A percentile compares a stretch with the other conserved stretches of the same genome.
Conservation (phyloP, 73 alveolate genomes). For the Stentor coeruleus region DNA sequence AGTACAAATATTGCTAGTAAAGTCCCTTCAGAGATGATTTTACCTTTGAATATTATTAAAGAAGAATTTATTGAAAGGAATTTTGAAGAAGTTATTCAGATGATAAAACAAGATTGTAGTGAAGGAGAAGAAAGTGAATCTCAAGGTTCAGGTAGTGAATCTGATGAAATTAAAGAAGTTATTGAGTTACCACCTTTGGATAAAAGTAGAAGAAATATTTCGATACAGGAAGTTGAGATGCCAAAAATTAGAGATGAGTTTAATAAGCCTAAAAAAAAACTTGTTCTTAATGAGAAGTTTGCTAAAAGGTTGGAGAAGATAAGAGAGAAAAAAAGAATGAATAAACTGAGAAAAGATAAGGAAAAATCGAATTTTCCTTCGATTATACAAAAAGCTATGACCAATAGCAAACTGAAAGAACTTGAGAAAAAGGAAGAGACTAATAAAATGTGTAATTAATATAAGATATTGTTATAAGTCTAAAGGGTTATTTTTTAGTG, state of each 20-base stretch:
- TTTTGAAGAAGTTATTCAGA: not conserved
- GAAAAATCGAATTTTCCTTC: no score
- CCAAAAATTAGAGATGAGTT: no score
- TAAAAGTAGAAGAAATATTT: not conserved
- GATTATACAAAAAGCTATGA: no score
- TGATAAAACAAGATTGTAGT: slow-evolving; percentile 12
- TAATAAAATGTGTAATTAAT: no score
- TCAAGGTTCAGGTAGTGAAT: not conserved
- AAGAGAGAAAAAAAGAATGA: not conserved
- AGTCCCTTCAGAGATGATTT: not conserved
- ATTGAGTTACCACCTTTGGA: not conserved
- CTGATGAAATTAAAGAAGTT: not conserved
- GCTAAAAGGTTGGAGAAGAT: not conserved
- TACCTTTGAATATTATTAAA: not conserved
- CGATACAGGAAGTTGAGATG: not conserved
- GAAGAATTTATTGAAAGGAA: not conserved
- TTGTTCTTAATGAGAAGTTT: not conserved
- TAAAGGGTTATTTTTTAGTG: no score
- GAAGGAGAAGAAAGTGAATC: slow-evolving; percentile 24
- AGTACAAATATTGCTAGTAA: not conserved
- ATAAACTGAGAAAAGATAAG: not conserved
- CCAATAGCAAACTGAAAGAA: no score
- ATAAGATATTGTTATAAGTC: no score
- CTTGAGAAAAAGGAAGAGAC: no score
- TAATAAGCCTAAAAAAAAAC: no score